These are phyloP conservation scores for Santalum album DNA, from an alignment of 164 flowering plant species.

Conservation along the genomic window DNA sequence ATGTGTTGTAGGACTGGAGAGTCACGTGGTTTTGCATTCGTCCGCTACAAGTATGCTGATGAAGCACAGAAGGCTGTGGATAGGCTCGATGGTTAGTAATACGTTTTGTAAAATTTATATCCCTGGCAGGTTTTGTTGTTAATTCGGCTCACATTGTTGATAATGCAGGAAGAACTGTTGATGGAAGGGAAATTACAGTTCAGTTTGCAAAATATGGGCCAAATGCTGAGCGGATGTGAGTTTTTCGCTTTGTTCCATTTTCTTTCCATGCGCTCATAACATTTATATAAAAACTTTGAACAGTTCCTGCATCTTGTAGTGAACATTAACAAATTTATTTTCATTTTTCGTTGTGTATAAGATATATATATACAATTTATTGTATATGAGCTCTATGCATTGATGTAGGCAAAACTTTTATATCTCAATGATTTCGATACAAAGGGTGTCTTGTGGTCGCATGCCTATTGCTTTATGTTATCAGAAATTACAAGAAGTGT, in stretches of 20 bases:
- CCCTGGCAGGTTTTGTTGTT: background rate
- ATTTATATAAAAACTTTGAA: too few relatives aligned
- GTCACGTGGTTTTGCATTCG: constrained; percentile 23
- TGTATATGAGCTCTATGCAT: too few relatives aligned
- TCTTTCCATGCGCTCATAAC: too few relatives aligned
- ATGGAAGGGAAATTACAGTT: constrained; percentile 40
- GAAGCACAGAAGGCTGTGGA: constrained; percentile 47
- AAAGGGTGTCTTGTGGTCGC: too few relatives aligned
- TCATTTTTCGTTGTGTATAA: too few relatives aligned
- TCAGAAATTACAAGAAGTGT: background rate
- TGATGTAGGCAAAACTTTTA: too few relatives aligned
- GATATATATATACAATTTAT: too few relatives aligned
- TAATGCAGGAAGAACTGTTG: constrained; percentile 30
- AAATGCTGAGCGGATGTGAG: constrained; percentile 49
- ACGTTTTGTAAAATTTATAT: background rate
- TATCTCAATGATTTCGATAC: too few relatives aligned
- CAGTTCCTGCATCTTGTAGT: too few relatives aligned
- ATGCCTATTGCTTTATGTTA: background rate
- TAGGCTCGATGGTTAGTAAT: constrained; percentile 33
- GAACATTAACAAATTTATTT: too few relatives aligned
- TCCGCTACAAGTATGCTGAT: constrained; percentile 23
- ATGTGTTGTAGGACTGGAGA: constrained; percentile 23
- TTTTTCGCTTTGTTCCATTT: background rate
- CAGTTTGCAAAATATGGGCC: constrained; percentile 48
- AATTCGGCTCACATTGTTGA: background rate